A percentile compares a stretch with the other conserved stretches of the same genome.
Evolutionary conservation across 352 stramenopile genomes (phyloP).

Genomic region (Pythium scleroteichum): DNA sequence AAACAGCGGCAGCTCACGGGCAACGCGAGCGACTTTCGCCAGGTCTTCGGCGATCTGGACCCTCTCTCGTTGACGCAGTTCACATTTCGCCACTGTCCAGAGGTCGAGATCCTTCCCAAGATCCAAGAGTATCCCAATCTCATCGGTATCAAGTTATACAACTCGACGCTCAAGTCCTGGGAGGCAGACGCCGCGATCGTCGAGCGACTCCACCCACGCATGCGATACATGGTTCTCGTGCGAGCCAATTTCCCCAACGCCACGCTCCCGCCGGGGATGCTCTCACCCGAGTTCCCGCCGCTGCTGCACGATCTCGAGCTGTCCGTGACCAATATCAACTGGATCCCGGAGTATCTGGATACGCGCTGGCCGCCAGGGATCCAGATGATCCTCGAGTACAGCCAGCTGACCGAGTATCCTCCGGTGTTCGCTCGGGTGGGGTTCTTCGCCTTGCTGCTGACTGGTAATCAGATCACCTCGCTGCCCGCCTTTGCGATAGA

Average conservation of each 20-base stretch:
- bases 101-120: conserved; percentile 29
- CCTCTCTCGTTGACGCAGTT: conserved; percentile 29
- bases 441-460: conserved; percentile 9
- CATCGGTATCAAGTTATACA: conserved; percentile 42
- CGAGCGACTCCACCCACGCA: conserved; percentile 23
- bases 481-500: conserved; percentile 1
- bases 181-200: conserved; percentile 25
- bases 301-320: conserved; percentile 42
- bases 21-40: conserved; percentile 15
- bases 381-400: conserved; percentile 18
- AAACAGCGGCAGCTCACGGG: conserved; percentile 15
- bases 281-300: conserved; percentile 36
- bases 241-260: conserved; percentile 37
- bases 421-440: neutral
- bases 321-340: conserved; percentile 36
- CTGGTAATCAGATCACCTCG: conserved; percentile 6
- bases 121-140: conserved; percentile 31
- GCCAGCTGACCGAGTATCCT: conserved; percentile 12
- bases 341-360: conserved; percentile 37
- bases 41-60: conserved; percentile 32
- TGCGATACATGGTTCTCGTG: conserved; percentile 36
- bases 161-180: conserved; percentile 38
- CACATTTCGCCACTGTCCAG: conserved; percentile 37
- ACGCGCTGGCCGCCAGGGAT: conserved; percentile 27
- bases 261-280: conserved; percentile 33